Percentiles rank a stretch among this genome's conserved stretches.
These are phyloP conservation scores for Triangularia verruculosa DNA, from an alignment of 2,329 filamentous ascomycete genomes.

Conservation along the genomic window DNA sequence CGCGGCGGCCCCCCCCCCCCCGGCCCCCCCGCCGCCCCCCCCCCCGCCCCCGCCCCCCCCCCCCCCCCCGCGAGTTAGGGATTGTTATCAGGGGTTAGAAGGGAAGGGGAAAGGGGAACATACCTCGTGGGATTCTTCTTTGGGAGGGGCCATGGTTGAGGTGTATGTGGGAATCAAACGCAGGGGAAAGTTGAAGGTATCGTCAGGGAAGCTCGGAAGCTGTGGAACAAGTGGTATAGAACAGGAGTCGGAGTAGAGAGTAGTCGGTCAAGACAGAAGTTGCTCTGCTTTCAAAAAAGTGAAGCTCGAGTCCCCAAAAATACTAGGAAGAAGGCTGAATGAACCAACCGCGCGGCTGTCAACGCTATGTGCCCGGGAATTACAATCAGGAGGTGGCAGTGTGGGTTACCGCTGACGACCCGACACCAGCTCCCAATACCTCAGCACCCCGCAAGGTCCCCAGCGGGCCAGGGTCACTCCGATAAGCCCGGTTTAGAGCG, in stretches of 20 bases:
- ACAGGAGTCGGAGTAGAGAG: neutral
- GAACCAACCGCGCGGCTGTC: slow-evolving; percentile 7
- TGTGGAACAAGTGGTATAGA: neutral
- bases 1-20: no score
- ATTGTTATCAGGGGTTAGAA: no score
- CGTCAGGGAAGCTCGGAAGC: neutral
- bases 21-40: no score
- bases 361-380: neutral
- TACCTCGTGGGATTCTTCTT: slow-evolving; percentile 28
- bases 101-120: neutral
- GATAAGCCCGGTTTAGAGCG: neutral
- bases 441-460: slow-evolving; percentile 7
- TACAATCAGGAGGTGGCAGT: slow-evolving; percentile 27
- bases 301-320: neutral
- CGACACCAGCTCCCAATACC: neutral
- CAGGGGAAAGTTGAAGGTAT: neutral
- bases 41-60: no score
- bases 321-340: neutral
- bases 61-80: no score
- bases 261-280: neutral
- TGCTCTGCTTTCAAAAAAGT: slow-evolving; percentile 1
- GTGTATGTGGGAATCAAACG: neutral
- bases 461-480: neutral
- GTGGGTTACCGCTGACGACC: slow-evolving; percentile 12
- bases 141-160: neutral